Evolutionary conservation across 192 early-diverging fungal genomes (phyloP).

Genomic region (Anaeromyces robustus): DNA sequence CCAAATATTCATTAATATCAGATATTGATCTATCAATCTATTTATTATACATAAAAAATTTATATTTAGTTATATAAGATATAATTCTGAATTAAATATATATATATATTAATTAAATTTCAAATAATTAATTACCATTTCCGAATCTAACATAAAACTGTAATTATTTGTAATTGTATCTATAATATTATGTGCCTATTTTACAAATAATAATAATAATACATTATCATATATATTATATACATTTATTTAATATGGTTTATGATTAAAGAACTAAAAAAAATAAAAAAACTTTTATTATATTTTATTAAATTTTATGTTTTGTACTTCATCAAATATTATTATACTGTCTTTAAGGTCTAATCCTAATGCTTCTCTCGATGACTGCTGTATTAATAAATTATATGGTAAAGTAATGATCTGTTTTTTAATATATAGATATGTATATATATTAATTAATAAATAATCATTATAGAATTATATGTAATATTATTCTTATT

Average conservation of each 20-base stretch:
- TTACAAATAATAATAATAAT: no score
- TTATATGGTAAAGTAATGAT: conserved; percentile 84
- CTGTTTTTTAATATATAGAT: conserved; percentile 12
- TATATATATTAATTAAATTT: background rate
- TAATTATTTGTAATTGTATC: conserved; percentile 54
- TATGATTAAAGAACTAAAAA: background rate
- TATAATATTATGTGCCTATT: conserved; percentile 33
- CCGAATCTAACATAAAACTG: conserved; percentile 33
- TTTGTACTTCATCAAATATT: conserved; percentile 68
- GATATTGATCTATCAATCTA: conserved; percentile 20
- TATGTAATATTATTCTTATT: no score
- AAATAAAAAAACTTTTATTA: conserved; percentile 1
- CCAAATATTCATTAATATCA: conserved; percentile 49
- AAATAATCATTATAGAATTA: background rate
- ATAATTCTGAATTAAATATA: no score
- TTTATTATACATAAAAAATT: no score
- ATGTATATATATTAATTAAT: background rate
- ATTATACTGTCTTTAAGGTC: conserved; percentile 55
- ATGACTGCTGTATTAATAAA: conserved; percentile 53
- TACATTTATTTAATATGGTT: no score
- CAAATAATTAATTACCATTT: conserved; percentile 15
- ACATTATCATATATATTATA: no score
- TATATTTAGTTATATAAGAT: no score
- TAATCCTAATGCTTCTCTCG: conserved; percentile 61
- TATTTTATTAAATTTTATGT: conserved; percentile 11